phyloP scores from a whole-genome alignment of 768 basidiomycete species.

The Agrocybe praecox region DNA sequence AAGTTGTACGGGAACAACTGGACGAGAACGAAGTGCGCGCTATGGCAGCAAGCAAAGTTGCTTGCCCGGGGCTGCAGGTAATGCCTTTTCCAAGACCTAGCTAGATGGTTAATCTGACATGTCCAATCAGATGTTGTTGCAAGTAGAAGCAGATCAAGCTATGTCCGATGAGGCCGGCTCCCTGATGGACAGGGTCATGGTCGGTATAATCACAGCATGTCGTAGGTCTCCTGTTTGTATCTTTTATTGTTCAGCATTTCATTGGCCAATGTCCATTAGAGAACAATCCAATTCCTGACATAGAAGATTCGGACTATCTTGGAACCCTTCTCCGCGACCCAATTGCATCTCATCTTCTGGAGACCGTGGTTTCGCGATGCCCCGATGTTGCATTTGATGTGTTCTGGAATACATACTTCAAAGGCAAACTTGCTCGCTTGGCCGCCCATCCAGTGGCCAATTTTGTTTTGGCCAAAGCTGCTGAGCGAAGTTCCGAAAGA shows the following conservation, averaged over 20 bases:
- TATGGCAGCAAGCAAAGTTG: slow-evolving; percentile 73
- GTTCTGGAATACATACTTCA: slow-evolving; percentile 82
- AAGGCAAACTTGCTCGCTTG: slow-evolving; percentile 69
- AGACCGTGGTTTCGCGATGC: slow-evolving; percentile 69
- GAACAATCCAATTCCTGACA: slow-evolving; percentile 30
- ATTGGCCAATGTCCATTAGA: slow-evolving; percentile 29
- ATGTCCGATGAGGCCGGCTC: slow-evolving; percentile 63
- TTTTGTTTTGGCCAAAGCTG: slow-evolving; percentile 84
- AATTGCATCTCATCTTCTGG: slow-evolving; percentile 90
- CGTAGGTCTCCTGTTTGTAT: slow-evolving; percentile 45
- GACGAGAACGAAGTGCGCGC: slow-evolving; percentile 76
- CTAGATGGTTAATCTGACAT: slow-evolving; percentile 10
- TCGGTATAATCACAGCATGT: slow-evolving; percentile 69
- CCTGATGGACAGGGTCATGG: slow-evolving; percentile 79
- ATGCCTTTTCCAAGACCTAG: slow-evolving; percentile 1
- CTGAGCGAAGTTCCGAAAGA: slow-evolving; percentile 59
- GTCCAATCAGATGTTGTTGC: slow-evolving; percentile 67
- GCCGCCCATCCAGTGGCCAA: slow-evolving; percentile 91
- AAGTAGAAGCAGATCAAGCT: slow-evolving; percentile 74
- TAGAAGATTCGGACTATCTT: slow-evolving; percentile 76
- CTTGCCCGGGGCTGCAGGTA: slow-evolving; percentile 78
- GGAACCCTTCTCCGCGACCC: slow-evolving; percentile 81
- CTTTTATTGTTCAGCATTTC: not conserved
- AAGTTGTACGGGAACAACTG: slow-evolving; percentile 50
- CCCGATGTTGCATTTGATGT: slow-evolving; percentile 61